A percentile compares a stretch with the other conserved stretches of the same genome.
Conservation (phyloP, 2,329 filamentous ascomycete species). For the Ascochyta rabiei region DNA sequence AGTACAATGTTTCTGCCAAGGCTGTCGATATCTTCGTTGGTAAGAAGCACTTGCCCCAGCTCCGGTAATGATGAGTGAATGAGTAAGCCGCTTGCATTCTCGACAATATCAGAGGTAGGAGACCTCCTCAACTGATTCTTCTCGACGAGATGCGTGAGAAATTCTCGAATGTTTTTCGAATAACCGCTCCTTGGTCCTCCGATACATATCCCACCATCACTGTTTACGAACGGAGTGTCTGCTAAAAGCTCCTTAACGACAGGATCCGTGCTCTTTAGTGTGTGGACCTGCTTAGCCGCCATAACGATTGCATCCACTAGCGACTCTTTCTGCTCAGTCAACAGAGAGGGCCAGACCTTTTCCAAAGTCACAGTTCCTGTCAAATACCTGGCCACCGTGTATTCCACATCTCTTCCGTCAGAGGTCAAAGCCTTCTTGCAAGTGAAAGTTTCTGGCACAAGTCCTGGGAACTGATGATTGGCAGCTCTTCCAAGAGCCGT, state of each 20-base stretch:
- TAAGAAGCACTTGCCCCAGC: conserved; percentile 10
- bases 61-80: conserved; percentile 10
- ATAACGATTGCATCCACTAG: conserved; percentile 8
- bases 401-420: conserved; percentile 12
- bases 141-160: conserved; percentile 8
- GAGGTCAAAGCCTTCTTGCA: conserved; percentile 5
- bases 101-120: conserved; percentile 8
- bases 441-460: conserved; percentile 8
- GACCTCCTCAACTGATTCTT: conserved; percentile 8
- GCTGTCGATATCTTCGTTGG: conserved; percentile 1
- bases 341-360: conserved; percentile 5
- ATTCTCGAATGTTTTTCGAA: conserved; percentile 8
- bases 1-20: conserved; percentile 4
- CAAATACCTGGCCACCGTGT: conserved; percentile 5
- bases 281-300: conserved; percentile 7
- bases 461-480: conserved; percentile 12
- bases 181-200: conserved; percentile 7
- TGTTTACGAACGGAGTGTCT: conserved; percentile 5
- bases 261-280: conserved; percentile 3
- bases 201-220: conserved; percentile 5
- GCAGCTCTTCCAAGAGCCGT: conserved; percentile 10
- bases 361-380: conserved; percentile 11
- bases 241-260: conserved; percentile 6
- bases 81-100: conserved; percentile 7
- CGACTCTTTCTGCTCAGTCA: conserved; percentile 1